A percentile compares a stretch with the other conserved stretches of the same genome.
Evolutionary conservation across 164 flowering plant genomes (phyloP).

Genomic region (Vitis labrusca): DNA sequence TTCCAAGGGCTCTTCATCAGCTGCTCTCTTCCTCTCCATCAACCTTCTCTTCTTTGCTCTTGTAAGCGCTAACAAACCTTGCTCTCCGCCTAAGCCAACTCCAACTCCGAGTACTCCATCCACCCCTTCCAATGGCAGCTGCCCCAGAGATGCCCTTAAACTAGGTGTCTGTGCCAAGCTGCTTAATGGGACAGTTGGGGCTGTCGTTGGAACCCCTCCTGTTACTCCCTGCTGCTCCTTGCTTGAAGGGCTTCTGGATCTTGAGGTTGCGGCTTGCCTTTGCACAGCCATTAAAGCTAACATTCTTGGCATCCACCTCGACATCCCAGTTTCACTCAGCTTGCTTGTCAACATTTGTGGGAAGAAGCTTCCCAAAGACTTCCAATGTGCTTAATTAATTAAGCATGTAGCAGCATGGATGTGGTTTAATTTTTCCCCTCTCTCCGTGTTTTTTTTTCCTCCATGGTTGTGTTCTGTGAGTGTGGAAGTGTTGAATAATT

Average conservation of each 20-base stretch:
- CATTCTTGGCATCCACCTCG: slow-evolving; percentile 40
- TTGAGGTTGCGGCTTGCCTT: slow-evolving; percentile 47
- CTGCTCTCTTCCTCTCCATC: slow-evolving; percentile 25
- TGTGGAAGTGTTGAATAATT: too few relatives aligned
- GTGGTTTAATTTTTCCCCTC: too few relatives aligned
- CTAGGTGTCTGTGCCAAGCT: slow-evolving; percentile 42
- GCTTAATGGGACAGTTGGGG: slow-evolving; percentile 26
- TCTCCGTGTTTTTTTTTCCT: too few relatives aligned
- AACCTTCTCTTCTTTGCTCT: slow-evolving; percentile 35
- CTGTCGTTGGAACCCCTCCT: slow-evolving; percentile 34
- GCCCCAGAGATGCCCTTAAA: slow-evolving; percentile 48
- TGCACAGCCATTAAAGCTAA: slow-evolving; percentile 52
- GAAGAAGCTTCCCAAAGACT: slow-evolving; percentile 32
- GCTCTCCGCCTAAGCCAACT: slow-evolving; percentile 25
- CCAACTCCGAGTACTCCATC: slow-evolving; percentile 26
- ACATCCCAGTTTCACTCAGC: slow-evolving; percentile 39
- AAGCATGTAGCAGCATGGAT: not conserved
- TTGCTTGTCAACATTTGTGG: slow-evolving; percentile 38
- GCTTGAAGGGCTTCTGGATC: slow-evolving; percentile 39
- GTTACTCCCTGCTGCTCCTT: slow-evolving; percentile 33
- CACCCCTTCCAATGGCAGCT: slow-evolving; percentile 8
- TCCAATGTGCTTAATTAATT: slow-evolving; percentile 31
- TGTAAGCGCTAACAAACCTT: slow-evolving; percentile 31
- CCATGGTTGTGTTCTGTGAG: too few relatives aligned
- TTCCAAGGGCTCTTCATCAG: slow-evolving; percentile 19